Percentiles rank a stretch among this genome's conserved stretches.
Conservation (phyloP, 257 asterid species). For the Forsythia viridissima region DNA sequence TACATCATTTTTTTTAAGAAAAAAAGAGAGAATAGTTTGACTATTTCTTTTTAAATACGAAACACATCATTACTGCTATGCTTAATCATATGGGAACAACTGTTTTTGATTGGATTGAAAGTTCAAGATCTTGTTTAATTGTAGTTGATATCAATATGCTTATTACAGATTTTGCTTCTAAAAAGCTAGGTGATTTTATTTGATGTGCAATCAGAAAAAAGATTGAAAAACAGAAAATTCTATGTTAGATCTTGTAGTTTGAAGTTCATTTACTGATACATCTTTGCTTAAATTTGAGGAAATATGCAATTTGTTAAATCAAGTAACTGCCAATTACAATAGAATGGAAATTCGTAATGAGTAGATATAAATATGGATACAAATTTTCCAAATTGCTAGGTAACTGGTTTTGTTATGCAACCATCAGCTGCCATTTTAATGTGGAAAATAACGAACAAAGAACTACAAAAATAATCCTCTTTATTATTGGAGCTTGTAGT, state of each 20-base stretch:
- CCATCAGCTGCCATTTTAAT: neutral
- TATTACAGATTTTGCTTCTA: neutral
- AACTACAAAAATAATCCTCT: neutral
- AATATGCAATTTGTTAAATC: neutral
- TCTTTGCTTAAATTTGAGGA: neutral
- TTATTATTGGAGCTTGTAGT: neutral
- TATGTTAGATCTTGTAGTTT: neutral
- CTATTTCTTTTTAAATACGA: neutral
- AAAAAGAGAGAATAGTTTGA: neutral
- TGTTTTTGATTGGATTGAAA: neutral
- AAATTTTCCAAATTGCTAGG: neutral
- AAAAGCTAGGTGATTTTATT: neutral
- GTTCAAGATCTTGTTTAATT: neutral
- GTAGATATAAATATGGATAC: neutral
- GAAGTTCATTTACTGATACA: neutral
- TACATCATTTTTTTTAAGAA: neutral
- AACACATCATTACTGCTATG: neutral
- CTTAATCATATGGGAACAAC: neutral
- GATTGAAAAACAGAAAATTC: neutral
- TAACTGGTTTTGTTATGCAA: neutral
- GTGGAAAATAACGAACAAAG: neutral
- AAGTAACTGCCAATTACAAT: neutral
- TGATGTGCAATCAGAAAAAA: neutral
- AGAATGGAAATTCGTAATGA: neutral
- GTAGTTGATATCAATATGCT: neutral